A percentile compares a stretch with the other conserved stretches of the same genome.
These are phyloP conservation scores for Colletotrichum tofieldiae DNA, from an alignment of 2,329 filamentous ascomycete species.

Conservation along the genomic window DNA sequence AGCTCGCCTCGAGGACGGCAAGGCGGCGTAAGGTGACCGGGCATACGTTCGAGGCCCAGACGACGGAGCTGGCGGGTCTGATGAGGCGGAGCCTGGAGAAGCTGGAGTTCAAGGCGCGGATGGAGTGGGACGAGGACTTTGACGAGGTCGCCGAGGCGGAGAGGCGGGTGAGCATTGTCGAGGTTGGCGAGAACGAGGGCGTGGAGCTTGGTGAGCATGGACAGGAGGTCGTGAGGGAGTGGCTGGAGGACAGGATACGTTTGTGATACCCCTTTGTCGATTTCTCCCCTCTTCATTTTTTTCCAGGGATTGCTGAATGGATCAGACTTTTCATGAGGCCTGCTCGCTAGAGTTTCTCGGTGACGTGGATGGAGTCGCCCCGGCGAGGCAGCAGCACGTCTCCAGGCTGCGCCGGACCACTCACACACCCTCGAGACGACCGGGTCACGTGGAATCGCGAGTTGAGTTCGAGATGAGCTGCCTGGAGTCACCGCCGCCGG, in stretches of 20 bases:
- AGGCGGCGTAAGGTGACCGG: conserved; percentile 44
- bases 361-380: background rate
- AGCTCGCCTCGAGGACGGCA: conserved; percentile 36
- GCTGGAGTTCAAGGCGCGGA: conserved; percentile 61
- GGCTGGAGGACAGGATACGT: conserved; percentile 48
- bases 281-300: background rate
- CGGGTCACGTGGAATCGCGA: background rate
- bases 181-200: conserved; percentile 53
- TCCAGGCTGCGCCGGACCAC: too few species aligned
- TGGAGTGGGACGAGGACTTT: conserved; percentile 58
- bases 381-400: background rate
- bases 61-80: conserved; percentile 60
- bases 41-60: conserved; percentile 65
- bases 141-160: conserved; percentile 53
- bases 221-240: conserved; percentile 48
- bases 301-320: background rate
- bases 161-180: conserved; percentile 56
- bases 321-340: background rate
- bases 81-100: conserved; percentile 66
- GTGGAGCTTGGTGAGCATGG: conserved; percentile 50
- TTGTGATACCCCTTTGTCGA: conserved; percentile 30
- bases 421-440: background rate
- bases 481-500: background rate
- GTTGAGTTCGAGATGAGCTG: background rate
- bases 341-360: background rate